These are phyloP conservation scores for Apiotrichum laibachii DNA, from an alignment of 1,284 basidiomycete genomes.

Conservation along the genomic window DNA sequence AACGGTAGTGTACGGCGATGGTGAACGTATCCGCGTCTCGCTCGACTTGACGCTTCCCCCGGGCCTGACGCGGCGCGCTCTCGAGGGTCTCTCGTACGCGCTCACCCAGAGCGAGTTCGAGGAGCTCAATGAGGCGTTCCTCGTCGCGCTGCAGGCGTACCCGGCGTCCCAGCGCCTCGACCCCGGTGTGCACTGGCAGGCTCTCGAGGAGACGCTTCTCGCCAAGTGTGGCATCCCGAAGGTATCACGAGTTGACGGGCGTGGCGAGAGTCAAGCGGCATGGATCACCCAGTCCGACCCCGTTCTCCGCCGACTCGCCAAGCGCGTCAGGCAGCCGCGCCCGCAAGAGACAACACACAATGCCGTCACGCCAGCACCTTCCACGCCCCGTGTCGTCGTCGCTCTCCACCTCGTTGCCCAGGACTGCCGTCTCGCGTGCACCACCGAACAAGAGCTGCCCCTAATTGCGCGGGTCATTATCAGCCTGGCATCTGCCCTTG, in stretches of 20 bases:
- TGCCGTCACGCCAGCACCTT: not conserved
- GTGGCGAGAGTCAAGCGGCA: not conserved
- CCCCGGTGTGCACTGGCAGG: conserved; percentile 10
- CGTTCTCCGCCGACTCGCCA: conserved; percentile 54
- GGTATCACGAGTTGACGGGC: not conserved
- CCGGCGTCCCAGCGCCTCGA: not conserved
- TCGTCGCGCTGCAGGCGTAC: not conserved
- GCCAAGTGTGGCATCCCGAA: conserved; percentile 11
- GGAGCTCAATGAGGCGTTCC: conserved; percentile 9
- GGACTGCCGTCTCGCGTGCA: conserved; percentile 45
- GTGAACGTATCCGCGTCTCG: conserved; percentile 53
- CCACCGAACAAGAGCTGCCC: conserved; percentile 58
- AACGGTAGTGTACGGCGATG: conserved; percentile 57
- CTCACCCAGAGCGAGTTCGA: conserved; percentile 48
- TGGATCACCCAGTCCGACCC: conserved; percentile 34
- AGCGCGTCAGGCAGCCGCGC: conserved; percentile 36
- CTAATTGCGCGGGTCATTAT: conserved; percentile 65
- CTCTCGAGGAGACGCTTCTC: conserved; percentile 45
- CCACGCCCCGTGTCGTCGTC: conserved; percentile 53
- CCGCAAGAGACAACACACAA: not conserved
- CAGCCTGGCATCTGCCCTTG: conserved; percentile 59
- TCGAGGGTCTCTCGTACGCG: conserved; percentile 62
- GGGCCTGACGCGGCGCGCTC: conserved; percentile 59
- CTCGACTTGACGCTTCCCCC: conserved; percentile 59
- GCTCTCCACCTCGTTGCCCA: conserved; percentile 76